Percentiles rank a stretch among this genome's conserved stretches.
phyloP scores from a whole-genome alignment of 108 stramenopile genomes.

The Fragilariopsis cylindrus region DNA sequence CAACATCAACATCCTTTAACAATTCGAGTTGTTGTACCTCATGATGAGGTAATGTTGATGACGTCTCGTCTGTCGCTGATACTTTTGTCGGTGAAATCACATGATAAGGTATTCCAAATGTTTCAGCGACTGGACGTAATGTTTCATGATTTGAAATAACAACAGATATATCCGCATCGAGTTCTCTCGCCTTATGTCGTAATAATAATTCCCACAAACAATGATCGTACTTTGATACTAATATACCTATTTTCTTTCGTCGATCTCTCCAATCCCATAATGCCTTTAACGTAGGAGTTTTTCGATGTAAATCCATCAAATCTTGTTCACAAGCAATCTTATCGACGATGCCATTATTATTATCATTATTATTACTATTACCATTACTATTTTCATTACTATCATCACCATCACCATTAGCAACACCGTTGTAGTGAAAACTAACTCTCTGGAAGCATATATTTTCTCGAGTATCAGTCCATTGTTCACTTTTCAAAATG shows the following conservation, averaged over 20 bases:
- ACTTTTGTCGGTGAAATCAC: constrained; percentile 55
- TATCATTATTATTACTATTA: background rate
- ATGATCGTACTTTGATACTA: constrained; percentile 82
- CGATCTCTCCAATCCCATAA: constrained; percentile 46
- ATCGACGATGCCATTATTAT: background rate
- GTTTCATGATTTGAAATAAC: constrained; percentile 83
- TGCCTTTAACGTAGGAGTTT: constrained; percentile 23
- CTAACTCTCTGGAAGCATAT: constrained; percentile 73
- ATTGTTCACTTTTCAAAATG: constrained; percentile 66
- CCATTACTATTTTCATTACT: background rate
- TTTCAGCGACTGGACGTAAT: constrained; percentile 68
- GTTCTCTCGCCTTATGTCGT: constrained; percentile 73
- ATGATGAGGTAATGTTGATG: background rate
- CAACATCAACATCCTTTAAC: constrained; percentile 66
- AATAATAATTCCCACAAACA: constrained; percentile 86
- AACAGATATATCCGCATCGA: constrained; percentile 62
- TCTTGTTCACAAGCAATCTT: constrained; percentile 13
- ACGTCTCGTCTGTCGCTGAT: constrained; percentile 51
- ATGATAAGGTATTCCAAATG: constrained; percentile 70
- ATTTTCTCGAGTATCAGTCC: constrained; percentile 38
- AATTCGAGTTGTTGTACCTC: constrained; percentile 73
- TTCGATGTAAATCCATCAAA: constrained; percentile 14
- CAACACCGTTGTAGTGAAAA: constrained; percentile 42
- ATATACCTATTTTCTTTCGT: constrained; percentile 32
- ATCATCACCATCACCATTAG: background rate